Base-by-base conservation (phyloP, 306 rosid species). In the Prunus mira region DNA sequence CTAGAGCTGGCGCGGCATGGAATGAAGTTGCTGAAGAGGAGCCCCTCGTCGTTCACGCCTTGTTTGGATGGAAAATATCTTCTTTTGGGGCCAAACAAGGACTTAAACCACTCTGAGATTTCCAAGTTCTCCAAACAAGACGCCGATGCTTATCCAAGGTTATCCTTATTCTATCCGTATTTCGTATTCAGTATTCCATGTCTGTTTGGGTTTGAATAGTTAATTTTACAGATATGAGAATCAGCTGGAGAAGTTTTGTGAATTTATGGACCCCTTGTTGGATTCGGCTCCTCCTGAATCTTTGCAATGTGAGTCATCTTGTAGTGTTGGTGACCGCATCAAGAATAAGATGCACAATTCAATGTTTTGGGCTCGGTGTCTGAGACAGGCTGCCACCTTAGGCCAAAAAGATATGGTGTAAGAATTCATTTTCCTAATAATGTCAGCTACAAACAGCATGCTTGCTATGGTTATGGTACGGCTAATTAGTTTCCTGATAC, bases 351-450 rank as follows among this genome's bases (percentile, higher is more conserved):
- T 92, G 75, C 91, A 90, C 69, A 90, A 89, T 68, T 95, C 96
- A 19, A 90, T 80, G 75, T 95, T 91, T 80, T 95, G 99, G 97
- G 86, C 92, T 1, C 86, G 78, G 79, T 66, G 79, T 82, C 78
- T 95, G 55, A 82, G 92, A 68, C 93, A 82, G 69, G 88, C 85
- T 54, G 71, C 92, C 62, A 69, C 86, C 81, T 54, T 92, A 75
- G 97, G 97, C 69, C 99, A 92, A 86, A 92, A 95, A 79, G 93
- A 90, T 67, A 81, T 92, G 90, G 92, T 92, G 97, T 95, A 86
- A 78, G 97, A 69, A 63, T 80, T 76, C 76, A 9, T 47, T 18
- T 76, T 22, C 17, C 30, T 27, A 4, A 19, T 45, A 18, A 41
- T 58, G 17, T 57, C 11, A 27, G 43, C 46, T 70, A n/a, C 6